Evolutionary conservation across 1,284 basidiomycete genomes (phyloP).

Genomic region (Ustilago xerochloae): DNA sequence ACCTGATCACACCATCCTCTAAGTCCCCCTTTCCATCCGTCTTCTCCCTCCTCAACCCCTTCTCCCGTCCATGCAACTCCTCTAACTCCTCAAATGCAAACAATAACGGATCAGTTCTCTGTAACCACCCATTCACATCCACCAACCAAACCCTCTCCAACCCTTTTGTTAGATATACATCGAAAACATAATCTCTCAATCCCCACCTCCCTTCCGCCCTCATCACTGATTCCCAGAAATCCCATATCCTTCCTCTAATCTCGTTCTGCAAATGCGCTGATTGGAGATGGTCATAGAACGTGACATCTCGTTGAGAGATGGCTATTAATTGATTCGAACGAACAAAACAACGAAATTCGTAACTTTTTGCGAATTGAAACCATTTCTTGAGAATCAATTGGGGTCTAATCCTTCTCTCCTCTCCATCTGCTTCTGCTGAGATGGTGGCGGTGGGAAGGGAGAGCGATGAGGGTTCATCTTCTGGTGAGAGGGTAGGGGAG

Average conservation of each 20-base stretch:
- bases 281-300: conserved; percentile 82
- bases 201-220: conserved; percentile 34
- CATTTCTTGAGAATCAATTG: conserved; percentile 91
- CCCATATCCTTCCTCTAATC: conserved; percentile 73
- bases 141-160: conserved; percentile 80
- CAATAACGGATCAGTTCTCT: conserved; percentile 84
- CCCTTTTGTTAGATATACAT: conserved; percentile 85
- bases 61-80: conserved; percentile 60
- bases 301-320: conserved; percentile 84
- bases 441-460: background rate
- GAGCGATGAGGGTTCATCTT: background rate
- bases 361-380: conserved; percentile 82
- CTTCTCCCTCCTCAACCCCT: background rate
- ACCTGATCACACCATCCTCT: conserved; percentile 33
- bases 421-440: background rate
- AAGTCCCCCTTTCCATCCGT: conserved; percentile 13
- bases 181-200: conserved; percentile 74
- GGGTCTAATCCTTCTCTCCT: background rate
- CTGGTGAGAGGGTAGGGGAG: background rate
- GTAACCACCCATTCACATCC: conserved; percentile 89
- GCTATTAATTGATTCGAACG: conserved; percentile 70
- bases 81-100: conserved; percentile 85
- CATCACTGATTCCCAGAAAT: conserved; percentile 77
- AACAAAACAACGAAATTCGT: conserved; percentile 62
- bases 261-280: conserved; percentile 71